Evolutionary conservation across 768 basidiomycete genomes (phyloP), one percentile per base, ranked within the genome.

Genomic region (Lyophyllum shimeji): DNA sequence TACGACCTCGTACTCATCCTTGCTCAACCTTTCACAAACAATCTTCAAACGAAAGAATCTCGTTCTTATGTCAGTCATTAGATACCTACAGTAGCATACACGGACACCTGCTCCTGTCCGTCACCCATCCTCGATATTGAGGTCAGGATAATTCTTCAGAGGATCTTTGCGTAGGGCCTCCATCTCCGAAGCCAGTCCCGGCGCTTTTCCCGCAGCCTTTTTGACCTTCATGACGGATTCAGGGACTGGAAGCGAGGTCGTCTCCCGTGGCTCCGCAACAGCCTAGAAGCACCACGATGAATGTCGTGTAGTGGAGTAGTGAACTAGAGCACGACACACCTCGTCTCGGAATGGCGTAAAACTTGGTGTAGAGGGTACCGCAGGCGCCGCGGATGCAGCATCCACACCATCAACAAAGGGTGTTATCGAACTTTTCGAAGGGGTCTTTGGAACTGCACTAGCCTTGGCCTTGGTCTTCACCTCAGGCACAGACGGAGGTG

Each of bases 161-260:
- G 90, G 90, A 66, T 91, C 87, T 62, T 82, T 89, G 57, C 90
- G 76, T 55, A 93, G 66, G 1, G 88, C 89, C 65, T 93, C 90
- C 29, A 88, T 88, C 68, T 91, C 89, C 1, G 86, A 82, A 27
- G 77, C 71, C 37, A 78, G 69, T 21, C 67, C 61, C 8, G 75
- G 69, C 11, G 76, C 79, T 60, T 73, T 78, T 50, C 70, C 59
- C 55, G 77, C 72, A 54, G 73, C 69, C 58, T 73, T 75, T 71
- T 86, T 89, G 50, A 78, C 76, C 65, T 83, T 89, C 81, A 89
- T 90, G 20, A 86, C 77, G n/a, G 83, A 77, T 49, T 82, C 82
- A n/a, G 77, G 75, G 44, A 69, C 73, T 23, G 72, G 24, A 45
- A 44, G 66, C 15, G 65, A 29, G 5, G 9, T 61, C 50, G 71